phyloP scores from a whole-genome alignment of 1,284 basidiomycete species.

The Cryptococcus sp. region DNA sequence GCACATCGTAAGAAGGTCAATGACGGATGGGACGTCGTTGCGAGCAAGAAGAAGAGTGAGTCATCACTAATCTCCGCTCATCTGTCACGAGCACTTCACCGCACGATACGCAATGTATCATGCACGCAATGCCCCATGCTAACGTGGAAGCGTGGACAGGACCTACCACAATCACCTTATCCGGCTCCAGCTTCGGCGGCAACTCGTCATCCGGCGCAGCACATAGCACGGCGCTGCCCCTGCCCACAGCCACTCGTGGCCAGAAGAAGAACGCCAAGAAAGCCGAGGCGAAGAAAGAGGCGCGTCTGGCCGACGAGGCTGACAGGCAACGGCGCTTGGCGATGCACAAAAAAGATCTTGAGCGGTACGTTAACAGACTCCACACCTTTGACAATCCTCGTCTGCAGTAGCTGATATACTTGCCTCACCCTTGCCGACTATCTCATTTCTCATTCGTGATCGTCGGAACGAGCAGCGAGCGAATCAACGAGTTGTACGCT shows the following conservation, averaged over 20 bases:
- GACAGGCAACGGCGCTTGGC: conserved; percentile 41
- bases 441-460: neutral
- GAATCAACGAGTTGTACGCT: conserved; percentile 46
- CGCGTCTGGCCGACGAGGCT: conserved; percentile 42
- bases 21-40: conserved; percentile 49
- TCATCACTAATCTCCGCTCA: neutral
- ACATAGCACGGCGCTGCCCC: conserved; percentile 20
- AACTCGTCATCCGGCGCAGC: conserved; percentile 3
- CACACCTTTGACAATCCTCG: neutral
- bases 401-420: neutral
- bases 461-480: conserved; percentile 26
- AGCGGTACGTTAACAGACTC: conserved; percentile 31
- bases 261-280: conserved; percentile 51
- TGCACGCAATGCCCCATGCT: neutral
- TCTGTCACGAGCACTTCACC: neutral
- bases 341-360: conserved; percentile 43
- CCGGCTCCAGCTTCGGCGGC: conserved; percentile 20
- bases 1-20: conserved; percentile 13
- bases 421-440: too few species aligned
- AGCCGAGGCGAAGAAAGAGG: conserved; percentile 46
- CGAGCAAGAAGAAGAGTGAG: conserved; percentile 45
- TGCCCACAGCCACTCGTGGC: conserved; percentile 35
- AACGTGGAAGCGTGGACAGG: conserved; percentile 22
- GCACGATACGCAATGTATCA: neutral
- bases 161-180: conserved; percentile 27